Evolutionary conservation across 805 yeast genomes (phyloP), one percentile per base, ranked within the genome.

Genomic region (Clavispora vitiphila): DNA sequence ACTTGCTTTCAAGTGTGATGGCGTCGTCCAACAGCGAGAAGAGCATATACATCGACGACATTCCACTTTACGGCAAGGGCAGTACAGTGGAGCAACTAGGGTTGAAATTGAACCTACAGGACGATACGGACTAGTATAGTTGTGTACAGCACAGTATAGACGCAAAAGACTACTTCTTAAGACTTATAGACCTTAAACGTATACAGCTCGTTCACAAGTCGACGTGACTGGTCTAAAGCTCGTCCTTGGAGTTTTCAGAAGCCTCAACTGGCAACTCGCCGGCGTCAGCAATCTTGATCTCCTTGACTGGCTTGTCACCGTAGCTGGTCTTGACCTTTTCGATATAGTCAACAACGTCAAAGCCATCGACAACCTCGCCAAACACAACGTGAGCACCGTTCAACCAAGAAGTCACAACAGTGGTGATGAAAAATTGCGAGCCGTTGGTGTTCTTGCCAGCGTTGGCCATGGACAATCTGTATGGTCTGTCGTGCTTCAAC

Each of bases 381-480:
- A 93, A 93, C 32, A 93, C 99, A 60, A 93, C 99, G 66, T 93
- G 99, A 55, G 72, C 80, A 50, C 95, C 93, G 60, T 93, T 88
- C 60, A 93, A 78, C 98, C 99, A 93, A 38, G 83, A 70, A 42
- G 96, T 87, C 26, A 78, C 76, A 18, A 85, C 96, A 21, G 97
- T 90, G 58, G 96, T 89, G 69, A 93, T 84, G 76, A 90, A 90
- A 63, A 90, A 90, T 68, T 89, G 97, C 27, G 96, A 88, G 16
- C 96, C 96, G 62, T 89, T 89, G 65, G 79, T 83, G 67, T 83
- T 72, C 48, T 61, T 77, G 51, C 91, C 91, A 24, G 88, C 81
- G 56, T 83, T 83, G 53, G 91, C 91, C 91, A 83, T 83, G 3
- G 87, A 81, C 54, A 83, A 61, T 55, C 76, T 65, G 60, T 84